A percentile compares a stretch with the other conserved stretches of the same genome.
Conservation (phyloP, 2,329 filamentous ascomycete species). For the Cercospora canescens region DNA sequence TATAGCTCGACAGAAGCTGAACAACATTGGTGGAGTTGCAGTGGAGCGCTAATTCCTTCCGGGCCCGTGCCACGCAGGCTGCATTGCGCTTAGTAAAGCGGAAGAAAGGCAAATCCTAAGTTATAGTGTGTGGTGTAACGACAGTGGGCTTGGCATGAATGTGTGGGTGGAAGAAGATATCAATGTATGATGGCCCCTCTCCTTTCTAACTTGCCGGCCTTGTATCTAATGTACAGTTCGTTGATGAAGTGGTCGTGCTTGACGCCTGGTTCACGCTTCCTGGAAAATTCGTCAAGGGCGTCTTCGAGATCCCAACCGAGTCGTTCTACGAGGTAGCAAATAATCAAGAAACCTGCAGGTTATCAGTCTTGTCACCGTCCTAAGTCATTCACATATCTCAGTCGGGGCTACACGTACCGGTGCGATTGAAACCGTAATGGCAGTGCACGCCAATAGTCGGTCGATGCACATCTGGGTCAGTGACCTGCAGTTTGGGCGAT, state of each 20-base stretch:
- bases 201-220: slow-evolving; percentile 20
- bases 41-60: neutral
- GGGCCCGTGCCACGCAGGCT: neutral
- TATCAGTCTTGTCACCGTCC: neutral
- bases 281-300: slow-evolving; percentile 76
- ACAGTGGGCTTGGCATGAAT: neutral
- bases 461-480: slow-evolving; percentile 38
- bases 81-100: neutral
- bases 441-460: slow-evolving; percentile 78
- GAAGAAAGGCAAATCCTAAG: neutral
- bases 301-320: slow-evolving; percentile 70
- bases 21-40: neutral
- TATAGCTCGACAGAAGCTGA: neutral
- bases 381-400: neutral
- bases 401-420: neutral
- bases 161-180: neutral
- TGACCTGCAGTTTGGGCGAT: slow-evolving; percentile 36
- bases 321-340: slow-evolving; percentile 85
- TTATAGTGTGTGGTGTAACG: too few species aligned
- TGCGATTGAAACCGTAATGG: slow-evolving; percentile 85
- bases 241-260: slow-evolving; percentile 88
- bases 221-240: slow-evolving; percentile 40
- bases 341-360: slow-evolving; percentile 86
- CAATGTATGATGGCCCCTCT: slow-evolving; percentile 17
- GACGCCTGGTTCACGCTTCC: slow-evolving; percentile 76